These are phyloP conservation scores for Paracamarosporium sp. DNA, from an alignment of 2,329 filamentous ascomycete species.

Conservation along the genomic window DNA sequence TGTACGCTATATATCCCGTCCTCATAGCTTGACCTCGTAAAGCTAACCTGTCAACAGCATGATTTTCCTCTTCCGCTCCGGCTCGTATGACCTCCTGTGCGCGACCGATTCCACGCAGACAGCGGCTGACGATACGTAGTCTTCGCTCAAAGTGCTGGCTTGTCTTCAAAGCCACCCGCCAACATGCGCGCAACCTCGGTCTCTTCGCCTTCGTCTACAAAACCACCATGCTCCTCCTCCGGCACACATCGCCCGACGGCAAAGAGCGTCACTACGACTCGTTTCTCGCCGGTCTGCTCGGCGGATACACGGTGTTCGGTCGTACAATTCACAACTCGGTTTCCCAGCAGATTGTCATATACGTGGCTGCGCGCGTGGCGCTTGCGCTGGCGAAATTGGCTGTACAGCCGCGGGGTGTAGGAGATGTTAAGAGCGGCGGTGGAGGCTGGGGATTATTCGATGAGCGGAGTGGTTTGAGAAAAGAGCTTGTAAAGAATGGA, in stretches of 20 bases:
- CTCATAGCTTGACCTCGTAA: background rate
- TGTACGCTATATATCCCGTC: conserved; percentile 58
- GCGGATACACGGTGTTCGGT: conserved; percentile 94
- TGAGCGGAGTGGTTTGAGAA: conserved; percentile 39
- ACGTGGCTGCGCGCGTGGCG: conserved; percentile 91
- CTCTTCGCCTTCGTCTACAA: conserved; percentile 95
- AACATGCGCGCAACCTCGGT: conserved; percentile 90
- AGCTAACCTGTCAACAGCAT: conserved; percentile 63
- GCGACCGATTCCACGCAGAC: conserved; percentile 1
- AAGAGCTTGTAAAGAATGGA: conserved; percentile 63
- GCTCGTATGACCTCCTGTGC: conserved; percentile 67
- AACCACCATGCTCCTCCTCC: conserved; percentile 75
- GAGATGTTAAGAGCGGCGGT: conserved; percentile 22
- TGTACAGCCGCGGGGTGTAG: conserved; percentile 65
- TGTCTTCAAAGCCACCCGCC: conserved; percentile 84
- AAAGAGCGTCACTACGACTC: conserved; percentile 78
- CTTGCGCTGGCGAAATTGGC: conserved; percentile 84
- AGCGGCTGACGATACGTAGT: conserved; percentile 37
- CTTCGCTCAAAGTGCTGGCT: conserved; percentile 78
- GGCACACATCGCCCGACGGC: conserved; percentile 57
- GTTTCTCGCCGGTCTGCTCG: conserved; percentile 84
- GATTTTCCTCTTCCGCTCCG: conserved; percentile 95
- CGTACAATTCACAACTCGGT: conserved; percentile 78
- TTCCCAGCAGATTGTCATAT: conserved; percentile 97
- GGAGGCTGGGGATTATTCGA: conserved; percentile 50